Evolutionary conservation across 805 yeast species (phyloP), one percentile per base, ranked within the genome.

Genomic region (Scheffersomyces stipitis): DNA sequence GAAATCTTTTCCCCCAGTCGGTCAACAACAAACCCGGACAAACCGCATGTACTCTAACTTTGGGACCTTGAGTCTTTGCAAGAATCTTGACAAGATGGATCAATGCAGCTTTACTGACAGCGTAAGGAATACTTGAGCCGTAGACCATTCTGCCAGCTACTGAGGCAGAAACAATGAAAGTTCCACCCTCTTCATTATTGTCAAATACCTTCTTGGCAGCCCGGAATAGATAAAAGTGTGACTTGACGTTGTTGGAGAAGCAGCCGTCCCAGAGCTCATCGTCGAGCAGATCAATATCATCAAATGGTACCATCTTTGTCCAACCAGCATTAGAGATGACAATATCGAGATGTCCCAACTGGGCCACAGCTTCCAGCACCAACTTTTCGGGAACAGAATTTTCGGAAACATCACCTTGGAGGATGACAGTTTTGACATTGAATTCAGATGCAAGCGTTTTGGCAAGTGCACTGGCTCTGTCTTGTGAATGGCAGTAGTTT

Each of bases 291-390:
- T 60, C 64, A 27, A 64, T 42, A 34, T 62, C 61, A 12, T 49
- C 47, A 38, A 52, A 52, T 10, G 64, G 56, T 12, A 59, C 46
- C 27, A 58, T 44, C 34, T 60, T 51, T 9, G 69, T 64, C 65
- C 66, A 64, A 3, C 69, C 69, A 5, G 64, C 67, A 40, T 64
- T 64, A 10, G 68, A 62, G 10, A 64, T 48, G 15, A 63, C 66
- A 18, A 69, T 67, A 38, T 66, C 69, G 13, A 69, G 45, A 12
- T 51, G 39, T 7, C 60, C 61, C 18, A 60, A 50, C 15, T 44
- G 43, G 16, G 33, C 46, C 9, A 50, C 50, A 3, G 62, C 53
- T 12, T 48, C 52, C 10, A 7, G 9, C 3, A 69, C 59, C 15
- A 62, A 45, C 20, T 37, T 33, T 15, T 49, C 53, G 10, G 47